Base-by-base conservation (phyloP, 2,329 filamentous ascomycete genomes). In the Diaporthe citrichinensis region DNA sequence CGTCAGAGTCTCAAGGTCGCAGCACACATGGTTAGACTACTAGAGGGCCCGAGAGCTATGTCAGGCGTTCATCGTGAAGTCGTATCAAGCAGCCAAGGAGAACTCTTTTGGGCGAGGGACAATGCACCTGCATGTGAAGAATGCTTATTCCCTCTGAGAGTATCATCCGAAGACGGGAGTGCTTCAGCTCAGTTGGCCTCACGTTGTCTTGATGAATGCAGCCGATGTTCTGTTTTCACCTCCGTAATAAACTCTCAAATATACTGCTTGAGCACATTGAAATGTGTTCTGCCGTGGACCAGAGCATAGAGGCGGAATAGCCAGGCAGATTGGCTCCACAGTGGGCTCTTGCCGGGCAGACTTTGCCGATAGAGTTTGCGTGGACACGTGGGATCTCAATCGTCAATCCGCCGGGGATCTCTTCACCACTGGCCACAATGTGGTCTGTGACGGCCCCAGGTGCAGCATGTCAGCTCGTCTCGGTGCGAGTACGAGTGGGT, bases 381-480 rank as follows among this genome's bases (percentile, higher is more conserved):
- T 41, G 65, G 65, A 28, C 65, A 69, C 65, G 65, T 55, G 65
- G 49, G 65, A 69, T 69, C 65, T 69, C 65, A 69, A 69, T 69
- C 49, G 65, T 53, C 34, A 36, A 53, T 20, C 62, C 28, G 65
- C 46, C 65, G 46, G 65, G 65, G 31, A 53, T 69, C 46, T 69
- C n/a, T 49, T 28, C n/a, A 69, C 65, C 65, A 69, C 65, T 55
- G 65, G 65, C 65, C 65, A 55, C 65, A 41, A 3, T 69, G 65
- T 69, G 65, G 65, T 69, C 65, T 55, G 65, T 69, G 65, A 69
- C 25, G n/a, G 46, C 49, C 65, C 65, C 17, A 68, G 65, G 46
- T 68, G 65, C 49, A 17, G 44, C 28, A 39, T 31, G 53, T 17
- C 51, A 55, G 51, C 25, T 25, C 28, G 65, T 68, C 31, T 53